Percentiles rank a stretch among this genome's conserved stretches.
Conservation (phyloP, 805 yeast species). For the Sungouiozyma ichnusensis region DNA sequence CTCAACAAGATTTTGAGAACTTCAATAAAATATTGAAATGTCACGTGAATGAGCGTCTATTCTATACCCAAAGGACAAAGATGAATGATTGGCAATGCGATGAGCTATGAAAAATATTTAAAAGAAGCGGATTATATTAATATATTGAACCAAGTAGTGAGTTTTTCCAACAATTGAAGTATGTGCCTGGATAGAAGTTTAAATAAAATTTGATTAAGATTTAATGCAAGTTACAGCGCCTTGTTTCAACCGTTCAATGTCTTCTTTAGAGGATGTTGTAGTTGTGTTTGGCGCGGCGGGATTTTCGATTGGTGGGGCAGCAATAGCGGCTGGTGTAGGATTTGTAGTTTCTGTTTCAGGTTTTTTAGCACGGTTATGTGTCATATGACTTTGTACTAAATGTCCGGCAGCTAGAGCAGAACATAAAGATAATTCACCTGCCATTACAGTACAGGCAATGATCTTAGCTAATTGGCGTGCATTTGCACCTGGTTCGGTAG, state of each 20-base stretch:
- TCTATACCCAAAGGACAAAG: no score
- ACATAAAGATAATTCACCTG: constrained; percentile 90
- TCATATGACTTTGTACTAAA: constrained; percentile 95
- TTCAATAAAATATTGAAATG: no score
- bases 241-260: constrained; percentile 45
- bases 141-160: no score
- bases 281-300: not conserved
- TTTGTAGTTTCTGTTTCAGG: constrained; percentile 27
- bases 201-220: constrained; percentile 30
- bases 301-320: constrained; percentile 3
- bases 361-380: constrained; percentile 67
- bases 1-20: no score
- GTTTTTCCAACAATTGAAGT: no score
- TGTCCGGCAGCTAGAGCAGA: constrained; percentile 98
- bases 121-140: no score
- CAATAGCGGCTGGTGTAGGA: constrained; percentile 20
- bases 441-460: constrained; percentile 89
- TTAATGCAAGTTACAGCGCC: constrained; percentile 71
- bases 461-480: constrained; percentile 88
- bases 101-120: no score
- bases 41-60: no score
- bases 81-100: no score
- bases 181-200: not conserved
- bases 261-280: constrained; percentile 8
- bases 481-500: constrained; percentile 87